phyloP scores from a whole-genome alignment of 345 rosid species.

The Brassica rapa region DNA sequence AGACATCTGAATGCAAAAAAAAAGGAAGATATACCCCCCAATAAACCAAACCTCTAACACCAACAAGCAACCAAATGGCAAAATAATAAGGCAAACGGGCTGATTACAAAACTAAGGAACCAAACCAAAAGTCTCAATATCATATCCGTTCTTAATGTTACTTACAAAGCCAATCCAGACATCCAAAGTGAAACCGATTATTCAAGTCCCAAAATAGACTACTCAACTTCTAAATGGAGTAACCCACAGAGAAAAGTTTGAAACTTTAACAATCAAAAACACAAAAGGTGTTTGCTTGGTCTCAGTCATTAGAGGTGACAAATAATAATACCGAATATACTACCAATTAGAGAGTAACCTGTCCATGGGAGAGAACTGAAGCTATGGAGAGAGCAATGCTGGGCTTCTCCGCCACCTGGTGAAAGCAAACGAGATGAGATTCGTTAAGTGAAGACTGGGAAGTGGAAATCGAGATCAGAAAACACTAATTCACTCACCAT shows the following conservation, averaged over 20 bases:
- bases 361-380: constrained; percentile 71
- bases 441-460: not conserved
- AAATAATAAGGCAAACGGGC: not conserved
- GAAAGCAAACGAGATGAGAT: constrained; percentile 6
- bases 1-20: constrained; percentile 55
- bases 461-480: not conserved
- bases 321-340: not conserved
- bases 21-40: not conserved
- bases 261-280: not conserved
- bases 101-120: not conserved
- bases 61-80: not conserved
- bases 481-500: constrained; percentile 37
- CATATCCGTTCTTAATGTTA: not conserved
- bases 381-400: constrained; percentile 93
- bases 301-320: not conserved
- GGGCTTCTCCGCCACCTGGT: constrained; percentile 96
- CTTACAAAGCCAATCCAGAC: not conserved
- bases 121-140: not conserved
- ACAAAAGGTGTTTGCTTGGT: not conserved
- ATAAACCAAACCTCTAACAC: not conserved
- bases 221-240: not conserved
- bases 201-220: not conserved
- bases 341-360: constrained; percentile 40
- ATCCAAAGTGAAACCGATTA: not conserved
- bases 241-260: not conserved